A percentile compares a stretch with the other conserved stretches of the same genome.
Evolutionary conservation across 495 filamentous ascomycete genomes (phyloP).

Genomic region (Parathielavia appendiculata): DNA sequence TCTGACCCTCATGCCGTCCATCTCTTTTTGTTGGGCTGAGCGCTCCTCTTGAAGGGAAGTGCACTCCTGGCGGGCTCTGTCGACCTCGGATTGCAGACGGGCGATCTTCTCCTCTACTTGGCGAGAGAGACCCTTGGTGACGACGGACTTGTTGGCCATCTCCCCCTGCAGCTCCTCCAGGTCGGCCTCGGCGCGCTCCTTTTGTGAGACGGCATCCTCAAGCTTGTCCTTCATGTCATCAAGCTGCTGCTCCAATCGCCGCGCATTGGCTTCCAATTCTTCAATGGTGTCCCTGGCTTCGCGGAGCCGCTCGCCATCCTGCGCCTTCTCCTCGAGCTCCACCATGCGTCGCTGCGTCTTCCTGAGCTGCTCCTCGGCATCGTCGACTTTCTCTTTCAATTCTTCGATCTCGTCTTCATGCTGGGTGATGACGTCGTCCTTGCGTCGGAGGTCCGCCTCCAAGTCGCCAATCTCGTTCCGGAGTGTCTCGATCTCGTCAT

Average conservation of each 20-base stretch:
- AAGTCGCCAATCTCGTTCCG: constrained; percentile 58
- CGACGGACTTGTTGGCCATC: constrained; percentile 72
- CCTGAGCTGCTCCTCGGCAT: constrained; percentile 51
- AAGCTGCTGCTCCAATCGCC: constrained; percentile 43
- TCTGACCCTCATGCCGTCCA: constrained; percentile 39
- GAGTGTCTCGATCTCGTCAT: constrained; percentile 45
- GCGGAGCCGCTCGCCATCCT: constrained; percentile 47
- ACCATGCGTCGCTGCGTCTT: constrained; percentile 52
- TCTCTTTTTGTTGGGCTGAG: constrained; percentile 39
- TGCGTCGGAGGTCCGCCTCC: constrained; percentile 52
- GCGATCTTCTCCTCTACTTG: constrained; percentile 67
- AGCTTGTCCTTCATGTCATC: constrained; percentile 57
- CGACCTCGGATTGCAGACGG: constrained; percentile 60
- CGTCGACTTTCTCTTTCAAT: constrained; percentile 45
- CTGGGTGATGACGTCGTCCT: constrained; percentile 43
- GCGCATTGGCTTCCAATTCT: constrained; percentile 43
- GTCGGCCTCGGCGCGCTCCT: constrained; percentile 51
- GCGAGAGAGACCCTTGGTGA: constrained; percentile 66
- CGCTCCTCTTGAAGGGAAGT: constrained; percentile 43
- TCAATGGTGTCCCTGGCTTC: constrained; percentile 52
- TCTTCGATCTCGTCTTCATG: constrained; percentile 42
- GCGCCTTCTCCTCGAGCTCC: constrained; percentile 58
- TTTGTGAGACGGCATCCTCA: constrained; percentile 58
- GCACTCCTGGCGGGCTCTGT: constrained; percentile 55
- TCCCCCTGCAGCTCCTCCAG: constrained; percentile 68